Percentiles rank a stretch among this genome's conserved stretches.
phyloP scores from a whole-genome alignment of 1,139 yeast species.

The Nematodospora anomalae region DNA sequence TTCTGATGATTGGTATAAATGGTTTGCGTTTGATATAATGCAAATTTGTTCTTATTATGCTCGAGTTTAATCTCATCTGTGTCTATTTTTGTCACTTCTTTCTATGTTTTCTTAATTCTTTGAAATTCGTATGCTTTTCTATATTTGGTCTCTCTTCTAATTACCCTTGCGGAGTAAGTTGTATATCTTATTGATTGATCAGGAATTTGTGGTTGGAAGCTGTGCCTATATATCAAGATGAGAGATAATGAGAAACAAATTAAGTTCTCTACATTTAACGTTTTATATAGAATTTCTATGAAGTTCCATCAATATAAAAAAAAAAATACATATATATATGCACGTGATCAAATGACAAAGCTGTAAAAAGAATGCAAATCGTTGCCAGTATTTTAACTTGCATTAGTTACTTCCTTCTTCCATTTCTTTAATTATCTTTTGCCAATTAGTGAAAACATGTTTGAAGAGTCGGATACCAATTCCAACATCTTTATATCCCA shows the following conservation, averaged over 20 bases:
- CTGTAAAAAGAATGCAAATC: too few relatives aligned
- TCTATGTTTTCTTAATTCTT: not conserved
- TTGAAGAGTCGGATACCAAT: slow-evolving; percentile 64
- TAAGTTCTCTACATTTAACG: not conserved
- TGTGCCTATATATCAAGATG: not conserved
- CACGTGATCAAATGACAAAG: not conserved
- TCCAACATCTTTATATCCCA: slow-evolving; percentile 70
- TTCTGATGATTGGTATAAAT: slow-evolving; percentile 12
- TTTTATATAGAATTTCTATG: not conserved
- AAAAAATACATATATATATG: not conserved
- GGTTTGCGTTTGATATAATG: slow-evolving; percentile 1
- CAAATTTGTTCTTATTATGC: slow-evolving; percentile 5
- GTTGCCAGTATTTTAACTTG: not conserved
- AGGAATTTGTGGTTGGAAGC: too few relatives aligned
- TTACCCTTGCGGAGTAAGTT: too few relatives aligned
- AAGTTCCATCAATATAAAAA: not conserved
- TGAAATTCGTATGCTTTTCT: not conserved
- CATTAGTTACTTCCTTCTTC: slow-evolving; percentile 1
- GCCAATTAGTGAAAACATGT: slow-evolving; percentile 64
- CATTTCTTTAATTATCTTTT: slow-evolving; percentile 20
- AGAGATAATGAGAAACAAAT: not conserved
- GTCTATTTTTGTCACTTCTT: not conserved
- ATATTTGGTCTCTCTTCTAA: not conserved
- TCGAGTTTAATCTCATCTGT: slow-evolving; percentile 8
- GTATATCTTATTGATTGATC: too few relatives aligned